Conservation (phyloP, 2,329 filamentous ascomycete species). For the Monilinia aucupariae region DNA sequence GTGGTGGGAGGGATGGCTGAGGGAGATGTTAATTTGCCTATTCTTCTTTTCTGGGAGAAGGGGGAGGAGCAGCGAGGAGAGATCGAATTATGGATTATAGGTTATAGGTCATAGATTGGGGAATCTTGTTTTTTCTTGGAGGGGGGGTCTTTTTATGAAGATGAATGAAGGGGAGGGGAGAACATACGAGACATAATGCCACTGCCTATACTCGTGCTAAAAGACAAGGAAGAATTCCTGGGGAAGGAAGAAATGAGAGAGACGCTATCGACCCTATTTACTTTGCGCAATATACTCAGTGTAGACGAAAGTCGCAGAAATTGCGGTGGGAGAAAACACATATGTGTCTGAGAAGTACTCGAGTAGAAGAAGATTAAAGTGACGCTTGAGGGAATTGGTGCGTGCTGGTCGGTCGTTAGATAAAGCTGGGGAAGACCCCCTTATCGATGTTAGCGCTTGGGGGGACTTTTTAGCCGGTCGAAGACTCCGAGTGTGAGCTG, state of each 20-base stretch:
- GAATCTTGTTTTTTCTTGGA: too few species aligned
- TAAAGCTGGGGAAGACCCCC: conserved; percentile 11
- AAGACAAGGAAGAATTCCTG: not conserved
- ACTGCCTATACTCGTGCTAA: too few species aligned
- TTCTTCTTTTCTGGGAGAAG: not conserved
- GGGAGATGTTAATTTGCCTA: conserved; percentile 1
- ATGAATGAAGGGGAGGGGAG: not conserved
- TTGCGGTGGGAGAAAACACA: conserved; percentile 13
- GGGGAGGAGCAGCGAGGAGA: too few species aligned
- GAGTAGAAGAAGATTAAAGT: not conserved
- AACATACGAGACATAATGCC: conserved; percentile 26
- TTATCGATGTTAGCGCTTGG: conserved; percentile 2
- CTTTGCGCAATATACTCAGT: not conserved
- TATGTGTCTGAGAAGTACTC: conserved; percentile 11
- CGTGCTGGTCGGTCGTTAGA: not conserved
- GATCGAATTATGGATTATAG: too few species aligned
- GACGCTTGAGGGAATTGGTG: conserved; percentile 2
- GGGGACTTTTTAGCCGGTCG: not conserved
- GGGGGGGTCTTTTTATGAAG: too few species aligned
- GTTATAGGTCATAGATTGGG: too few species aligned
- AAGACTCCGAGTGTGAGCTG: too few species aligned
- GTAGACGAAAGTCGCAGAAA: conserved; percentile 2
- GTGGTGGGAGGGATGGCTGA: conserved; percentile 21
- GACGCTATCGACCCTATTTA: not conserved
- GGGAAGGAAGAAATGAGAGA: too few species aligned